Evolutionary conservation across 805 yeast genomes (phyloP).

Genomic region (Ogataea chonburiensis): DNA sequence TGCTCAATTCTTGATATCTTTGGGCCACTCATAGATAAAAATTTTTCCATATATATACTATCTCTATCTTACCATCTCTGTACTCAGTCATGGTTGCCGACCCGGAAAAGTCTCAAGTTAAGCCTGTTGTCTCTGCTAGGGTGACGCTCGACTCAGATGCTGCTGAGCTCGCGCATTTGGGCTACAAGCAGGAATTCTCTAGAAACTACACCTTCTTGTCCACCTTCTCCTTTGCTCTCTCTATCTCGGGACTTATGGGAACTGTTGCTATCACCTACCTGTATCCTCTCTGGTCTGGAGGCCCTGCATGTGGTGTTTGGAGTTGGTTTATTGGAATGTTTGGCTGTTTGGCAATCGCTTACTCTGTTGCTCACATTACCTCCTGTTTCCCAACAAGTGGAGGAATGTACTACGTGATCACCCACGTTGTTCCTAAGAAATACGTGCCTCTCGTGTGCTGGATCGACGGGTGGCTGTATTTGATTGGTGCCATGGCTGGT

Average conservation of each 20-base stretch:
- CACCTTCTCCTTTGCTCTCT: constrained; percentile 62
- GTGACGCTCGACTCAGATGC: constrained; percentile 32
- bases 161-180: constrained; percentile 41
- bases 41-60: constrained; percentile 5
- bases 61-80: background rate
- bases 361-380: constrained; percentile 49
- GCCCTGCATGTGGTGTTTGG: constrained; percentile 65
- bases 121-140: constrained; percentile 23
- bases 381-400: constrained; percentile 55
- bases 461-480: constrained; percentile 53
- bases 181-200: constrained; percentile 60
- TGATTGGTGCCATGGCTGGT: constrained; percentile 50
- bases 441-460: constrained; percentile 53
- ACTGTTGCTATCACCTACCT: constrained; percentile 54
- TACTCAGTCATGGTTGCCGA: constrained; percentile 16
- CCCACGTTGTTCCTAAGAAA: constrained; percentile 47
- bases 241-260: constrained; percentile 65
- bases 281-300: constrained; percentile 51
- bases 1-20: background rate
- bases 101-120: constrained; percentile 20
- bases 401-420: constrained; percentile 48
- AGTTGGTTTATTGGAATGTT: constrained; percentile 57
- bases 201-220: constrained; percentile 59
- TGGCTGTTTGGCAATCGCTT: constrained; percentile 55
- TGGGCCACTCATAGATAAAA: constrained; percentile 6